A percentile compares a stretch with the other conserved stretches of the same genome.
Conservation (phyloP, 805 yeast genomes). For the Grigorovia humatica region DNA sequence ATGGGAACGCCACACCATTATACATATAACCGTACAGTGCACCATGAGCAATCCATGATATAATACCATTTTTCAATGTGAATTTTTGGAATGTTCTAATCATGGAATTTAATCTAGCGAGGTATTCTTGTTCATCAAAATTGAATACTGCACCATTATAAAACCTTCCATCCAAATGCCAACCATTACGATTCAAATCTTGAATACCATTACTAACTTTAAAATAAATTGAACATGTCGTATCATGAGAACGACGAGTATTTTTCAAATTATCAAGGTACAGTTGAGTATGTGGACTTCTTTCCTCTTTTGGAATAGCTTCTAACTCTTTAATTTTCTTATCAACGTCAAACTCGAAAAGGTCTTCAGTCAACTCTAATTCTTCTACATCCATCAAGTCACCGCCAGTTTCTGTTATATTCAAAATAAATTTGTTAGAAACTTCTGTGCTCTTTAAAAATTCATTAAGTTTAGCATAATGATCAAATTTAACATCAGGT, state of each 20-base stretch:
- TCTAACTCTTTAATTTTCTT: slow-evolving; percentile 20
- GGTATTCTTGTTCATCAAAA: slow-evolving; percentile 5
- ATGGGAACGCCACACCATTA: slow-evolving; percentile 52
- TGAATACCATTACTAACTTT: slow-evolving; percentile 10
- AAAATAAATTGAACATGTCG: slow-evolving; percentile 33
- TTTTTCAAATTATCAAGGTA: slow-evolving; percentile 29
- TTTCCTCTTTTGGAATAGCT: slow-evolving; percentile 7
- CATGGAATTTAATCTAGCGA: slow-evolving; percentile 32
- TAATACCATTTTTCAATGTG: slow-evolving; percentile 34
- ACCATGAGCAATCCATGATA: slow-evolving; percentile 60
- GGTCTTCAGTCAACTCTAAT: slow-evolving; percentile 11
- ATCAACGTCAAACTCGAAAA: slow-evolving; percentile 21
- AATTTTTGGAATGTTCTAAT: slow-evolving; percentile 45
- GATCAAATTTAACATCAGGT: slow-evolving; percentile 13
- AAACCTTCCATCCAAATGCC: slow-evolving; percentile 51
- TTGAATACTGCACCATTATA: slow-evolving; percentile 39
- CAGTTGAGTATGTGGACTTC: slow-evolving; percentile 14
- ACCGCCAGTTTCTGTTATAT: slow-evolving; percentile 1
- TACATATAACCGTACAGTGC: slow-evolving; percentile 53
- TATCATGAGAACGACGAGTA: slow-evolving; percentile 23
- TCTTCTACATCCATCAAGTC: slow-evolving; percentile 8
- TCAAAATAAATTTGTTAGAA: not conserved
- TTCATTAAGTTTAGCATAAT: slow-evolving; percentile 9
- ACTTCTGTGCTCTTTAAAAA: slow-evolving; percentile 8
- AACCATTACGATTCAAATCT: slow-evolving; percentile 12